Percentiles rank a stretch among this genome's conserved stretches.
Evolutionary conservation across 495 filamentous ascomycete species (phyloP).

Genomic region (Neurospora sp.): DNA sequence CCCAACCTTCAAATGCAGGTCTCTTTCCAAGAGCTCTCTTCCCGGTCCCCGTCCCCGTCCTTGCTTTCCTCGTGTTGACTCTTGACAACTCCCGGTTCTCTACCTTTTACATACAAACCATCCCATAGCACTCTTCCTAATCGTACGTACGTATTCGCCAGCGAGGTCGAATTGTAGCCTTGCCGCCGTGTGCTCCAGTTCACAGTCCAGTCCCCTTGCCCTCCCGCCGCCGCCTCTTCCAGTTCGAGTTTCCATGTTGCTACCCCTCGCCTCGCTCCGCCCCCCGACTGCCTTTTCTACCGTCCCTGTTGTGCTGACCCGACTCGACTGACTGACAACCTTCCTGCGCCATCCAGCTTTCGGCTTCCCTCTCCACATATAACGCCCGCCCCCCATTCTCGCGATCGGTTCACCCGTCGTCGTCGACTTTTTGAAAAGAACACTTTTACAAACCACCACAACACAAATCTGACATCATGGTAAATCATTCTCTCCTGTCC

Average conservation of each 20-base stretch:
- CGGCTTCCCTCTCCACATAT: neutral
- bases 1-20: neutral
- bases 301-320: neutral
- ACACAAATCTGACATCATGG: conserved; percentile 8
- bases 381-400: neutral
- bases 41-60: neutral
- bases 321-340: neutral
- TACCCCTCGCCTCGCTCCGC: conserved; percentile 2
- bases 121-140: neutral
- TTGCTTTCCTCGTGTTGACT: neutral
- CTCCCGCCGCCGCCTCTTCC: neutral
- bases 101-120: neutral
- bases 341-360: neutral
- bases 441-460: neutral
- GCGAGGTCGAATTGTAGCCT: neutral
- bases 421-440: neutral
- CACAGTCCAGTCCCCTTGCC: neutral
- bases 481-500: neutral
- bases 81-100: neutral
- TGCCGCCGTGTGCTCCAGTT: neutral
- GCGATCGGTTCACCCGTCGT: neutral
- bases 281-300: neutral
- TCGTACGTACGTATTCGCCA: neutral
- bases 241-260: neutral
- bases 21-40: neutral